A percentile compares a stretch with the other conserved stretches of the same genome.
phyloP scores from a whole-genome alignment of 768 basidiomycete species.

The Leccinum rimulosum region DNA sequence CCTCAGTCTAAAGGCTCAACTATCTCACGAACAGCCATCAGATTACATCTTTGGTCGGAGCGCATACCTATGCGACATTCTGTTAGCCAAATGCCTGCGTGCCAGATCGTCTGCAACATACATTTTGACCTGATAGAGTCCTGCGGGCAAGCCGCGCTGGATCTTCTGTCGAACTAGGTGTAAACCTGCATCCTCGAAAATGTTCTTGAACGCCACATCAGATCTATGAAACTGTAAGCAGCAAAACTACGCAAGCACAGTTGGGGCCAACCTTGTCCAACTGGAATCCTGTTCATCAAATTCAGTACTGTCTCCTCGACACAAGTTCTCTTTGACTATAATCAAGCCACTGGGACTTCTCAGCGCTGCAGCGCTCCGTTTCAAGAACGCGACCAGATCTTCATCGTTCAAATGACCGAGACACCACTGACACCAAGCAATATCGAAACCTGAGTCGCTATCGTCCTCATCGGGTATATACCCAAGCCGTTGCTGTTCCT shows the following conservation, averaged over 20 bases:
- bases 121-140: slow-evolving; percentile 86
- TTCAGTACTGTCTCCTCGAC: slow-evolving; percentile 52
- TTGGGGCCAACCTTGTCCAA: slow-evolving; percentile 67
- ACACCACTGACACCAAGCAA: slow-evolving; percentile 98
- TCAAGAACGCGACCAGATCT: slow-evolving; percentile 78
- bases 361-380: slow-evolving; percentile 58
- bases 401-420: slow-evolving; percentile 78
- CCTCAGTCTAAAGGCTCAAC: background rate
- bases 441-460: slow-evolving; percentile 69
- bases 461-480: slow-evolving; percentile 56
- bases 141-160: slow-evolving; percentile 81
- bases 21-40: no score
- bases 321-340: slow-evolving; percentile 91
- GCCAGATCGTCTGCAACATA: slow-evolving; percentile 32
- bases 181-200: slow-evolving; percentile 75
- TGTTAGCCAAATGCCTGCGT: slow-evolving; percentile 8
- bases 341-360: slow-evolving; percentile 58
- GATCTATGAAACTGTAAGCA: slow-evolving; percentile 51
- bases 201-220: slow-evolving; percentile 72
- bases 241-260: background rate
- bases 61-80: slow-evolving; percentile 23
- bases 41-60: slow-evolving; percentile 14
- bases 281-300: slow-evolving; percentile 91
- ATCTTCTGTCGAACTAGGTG: slow-evolving; percentile 68
- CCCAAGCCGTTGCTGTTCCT: slow-evolving; percentile 65